These are phyloP conservation scores for Russula ochroleuca DNA, from an alignment of 768 basidiomycete genomes.

Conservation along the genomic window DNA sequence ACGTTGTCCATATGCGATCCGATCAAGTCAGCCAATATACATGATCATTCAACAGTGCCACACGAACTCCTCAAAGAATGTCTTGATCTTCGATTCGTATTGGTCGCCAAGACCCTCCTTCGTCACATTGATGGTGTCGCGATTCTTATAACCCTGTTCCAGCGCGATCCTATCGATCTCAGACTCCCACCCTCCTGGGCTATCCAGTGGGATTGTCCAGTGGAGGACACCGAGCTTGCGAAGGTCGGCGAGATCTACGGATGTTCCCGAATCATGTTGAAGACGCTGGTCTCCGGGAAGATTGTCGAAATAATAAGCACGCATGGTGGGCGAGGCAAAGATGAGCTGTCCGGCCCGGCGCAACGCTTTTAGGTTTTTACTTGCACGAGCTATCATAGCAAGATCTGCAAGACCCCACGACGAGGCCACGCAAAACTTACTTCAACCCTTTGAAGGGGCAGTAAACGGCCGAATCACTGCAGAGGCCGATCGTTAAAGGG, in stretches of 20 bases:
- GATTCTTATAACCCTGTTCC: constrained; percentile 75
- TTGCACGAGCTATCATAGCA: no score
- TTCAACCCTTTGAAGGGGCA: no score
- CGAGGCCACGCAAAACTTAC: no score
- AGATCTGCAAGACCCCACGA: no score
- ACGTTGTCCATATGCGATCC: not conserved
- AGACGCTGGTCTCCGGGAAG: constrained; percentile 78
- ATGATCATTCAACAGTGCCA: not conserved
- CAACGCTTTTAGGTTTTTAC: no score
- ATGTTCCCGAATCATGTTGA: constrained; percentile 65
- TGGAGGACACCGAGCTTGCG: constrained; percentile 57
- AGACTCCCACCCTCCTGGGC: constrained; percentile 42
- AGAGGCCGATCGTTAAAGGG: no score
- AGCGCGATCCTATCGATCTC: constrained; percentile 59
- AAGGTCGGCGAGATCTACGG: constrained; percentile 50
- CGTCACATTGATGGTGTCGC: constrained; percentile 74
- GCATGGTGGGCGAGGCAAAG: constrained; percentile 35
- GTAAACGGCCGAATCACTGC: no score
- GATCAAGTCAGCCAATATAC: not conserved
- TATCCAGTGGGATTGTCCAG: constrained; percentile 61
- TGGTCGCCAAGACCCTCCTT: constrained; percentile 74
- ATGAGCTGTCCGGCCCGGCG: not conserved
- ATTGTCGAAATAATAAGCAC: constrained; percentile 71
- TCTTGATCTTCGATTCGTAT: constrained; percentile 79
- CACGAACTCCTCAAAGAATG: constrained; percentile 74